Evolutionary conservation across 768 basidiomycete species (phyloP).

Genomic region (Lactarius vividus): DNA sequence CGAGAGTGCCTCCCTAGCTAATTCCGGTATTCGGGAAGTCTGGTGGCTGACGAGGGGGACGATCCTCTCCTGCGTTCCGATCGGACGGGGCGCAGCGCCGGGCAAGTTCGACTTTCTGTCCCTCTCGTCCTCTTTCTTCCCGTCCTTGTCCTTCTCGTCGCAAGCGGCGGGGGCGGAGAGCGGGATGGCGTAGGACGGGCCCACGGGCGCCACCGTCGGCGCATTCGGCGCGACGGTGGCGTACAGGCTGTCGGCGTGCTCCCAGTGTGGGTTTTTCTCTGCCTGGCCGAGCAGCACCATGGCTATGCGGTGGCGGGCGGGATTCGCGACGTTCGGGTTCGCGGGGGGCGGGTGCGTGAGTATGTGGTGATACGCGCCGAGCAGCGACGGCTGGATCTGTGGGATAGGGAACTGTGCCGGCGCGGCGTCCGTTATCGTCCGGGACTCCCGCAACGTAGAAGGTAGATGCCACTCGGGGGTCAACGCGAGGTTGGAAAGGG

Average conservation of each 20-base stretch:
- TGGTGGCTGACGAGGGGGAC: conserved; percentile 65
- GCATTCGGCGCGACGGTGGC: conserved; percentile 55
- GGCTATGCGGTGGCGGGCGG: conserved; percentile 70
- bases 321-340: conserved; percentile 48
- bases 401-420: conserved; percentile 44
- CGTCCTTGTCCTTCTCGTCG: conserved; percentile 51
- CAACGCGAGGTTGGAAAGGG: conserved; percentile 64
- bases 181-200: conserved; percentile 63
- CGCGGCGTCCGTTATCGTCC: conserved; percentile 17
- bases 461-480: conserved; percentile 71
- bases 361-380: conserved; percentile 73
- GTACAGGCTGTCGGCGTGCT: conserved; percentile 58
- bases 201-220: conserved; percentile 60
- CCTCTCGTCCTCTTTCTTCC: conserved; percentile 52
- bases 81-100: conserved; percentile 37
- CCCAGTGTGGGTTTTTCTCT: conserved; percentile 62
- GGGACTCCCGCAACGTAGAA: conserved; percentile 26
- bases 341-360: conserved; percentile 64
- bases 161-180: conserved; percentile 35
- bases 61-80: conserved; percentile 50
- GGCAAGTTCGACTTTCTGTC: conserved; percentile 49
- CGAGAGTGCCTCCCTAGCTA: conserved; percentile 64
- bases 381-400: conserved; percentile 59
- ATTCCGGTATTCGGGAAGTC: conserved; percentile 59
- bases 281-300: conserved; percentile 62